Base-by-base conservation (phyloP, 1,139 yeast species). In the Blastobotrys ciferrii region DNA sequence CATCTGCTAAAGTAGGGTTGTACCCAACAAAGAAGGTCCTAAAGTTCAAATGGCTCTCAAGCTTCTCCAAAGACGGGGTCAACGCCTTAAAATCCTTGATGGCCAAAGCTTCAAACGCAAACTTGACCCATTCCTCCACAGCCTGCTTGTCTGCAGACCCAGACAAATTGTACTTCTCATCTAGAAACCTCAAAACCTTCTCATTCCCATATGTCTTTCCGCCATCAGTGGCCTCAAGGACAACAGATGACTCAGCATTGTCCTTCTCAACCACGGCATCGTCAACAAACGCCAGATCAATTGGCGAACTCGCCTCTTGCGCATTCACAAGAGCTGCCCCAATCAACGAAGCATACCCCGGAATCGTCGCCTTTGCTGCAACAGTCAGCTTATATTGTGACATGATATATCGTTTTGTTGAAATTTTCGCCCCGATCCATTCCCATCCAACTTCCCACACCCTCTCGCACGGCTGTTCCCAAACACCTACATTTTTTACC, bases 11-110 rank as follows among this genome's bases (percentile, higher is more conserved):
- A 11, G 94, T 73, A 53, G 79, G 73, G 23, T 74, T 61, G 69
- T 82, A 77, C 15, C 95, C 95, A 54, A 80, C 76, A 50, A 88
- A 67, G 65, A 78, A 89, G 3, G 96, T 80, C 65, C 96, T 81
- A 74, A 87, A 82, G 75, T 87, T 87, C 68, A 92, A 77, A 67
- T 84, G 92, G 46, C 82, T 71, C 61, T 92, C 97, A 59, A 92
- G 75, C 63, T 77, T 77, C 66, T 87, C 96, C 64, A 92, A 79
- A 58, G 87, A 82, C 45, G 73, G 77, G 23, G 95, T 77, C 57
- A 92, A 76, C 62, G 82, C 85, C 73, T 88, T 88, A 77, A 92
- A 92, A 71, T 92, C 94, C 74, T 87, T 88, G 65, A 84, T 78
- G 48, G 84, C 75, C 55, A 89, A 77, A 61, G 85, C 81, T 49